Percentiles rank a stretch among this genome's conserved stretches.
These are phyloP conservation scores for Phallus indusiatus DNA, from an alignment of 768 basidiomycete species.

Conservation along the genomic window DNA sequence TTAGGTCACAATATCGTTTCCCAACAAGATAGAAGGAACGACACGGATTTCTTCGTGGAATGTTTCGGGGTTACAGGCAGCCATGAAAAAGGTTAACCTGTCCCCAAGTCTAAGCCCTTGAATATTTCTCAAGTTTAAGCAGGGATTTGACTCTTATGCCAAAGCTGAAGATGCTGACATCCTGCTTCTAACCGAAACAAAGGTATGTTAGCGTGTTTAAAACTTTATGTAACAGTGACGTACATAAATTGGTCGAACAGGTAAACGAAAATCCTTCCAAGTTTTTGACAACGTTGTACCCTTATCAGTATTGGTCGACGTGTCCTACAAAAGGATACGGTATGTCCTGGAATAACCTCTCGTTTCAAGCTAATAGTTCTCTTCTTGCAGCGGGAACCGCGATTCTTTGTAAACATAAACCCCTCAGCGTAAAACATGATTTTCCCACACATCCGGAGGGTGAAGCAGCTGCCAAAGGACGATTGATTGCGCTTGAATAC, in stretches of 20 bases:
- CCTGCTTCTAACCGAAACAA: conserved; percentile 79
- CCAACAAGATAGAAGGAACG: conserved; percentile 36
- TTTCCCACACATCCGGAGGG: conserved; percentile 73
- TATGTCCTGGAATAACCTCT: conserved; percentile 22
- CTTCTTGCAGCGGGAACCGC: conserved; percentile 65
- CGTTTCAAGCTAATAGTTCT: neutral
- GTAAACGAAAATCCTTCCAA: conserved; percentile 63
- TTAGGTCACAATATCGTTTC: conserved; percentile 36
- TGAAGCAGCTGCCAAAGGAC: conserved; percentile 48
- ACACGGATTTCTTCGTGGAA: conserved; percentile 67
- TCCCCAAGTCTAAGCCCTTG: neutral
- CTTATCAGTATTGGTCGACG: conserved; percentile 69
- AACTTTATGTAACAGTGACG: neutral
- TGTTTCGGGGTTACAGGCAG: conserved; percentile 65
- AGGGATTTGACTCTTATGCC: conserved; percentile 78
- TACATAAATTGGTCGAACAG: conserved; percentile 27
- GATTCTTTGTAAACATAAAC: conserved; percentile 67
- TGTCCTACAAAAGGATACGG: conserved; percentile 73
- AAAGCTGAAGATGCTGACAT: conserved; percentile 84
- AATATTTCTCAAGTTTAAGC: neutral
- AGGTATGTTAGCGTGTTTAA: conserved; percentile 34
- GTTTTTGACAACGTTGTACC: conserved; percentile 46
- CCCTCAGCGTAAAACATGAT: conserved; percentile 50
- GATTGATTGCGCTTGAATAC: conserved; percentile 79
- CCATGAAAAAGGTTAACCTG: conserved; percentile 62